Base-by-base conservation (phyloP, 768 basidiomycete species). In the Naganishia kalamii region DNA sequence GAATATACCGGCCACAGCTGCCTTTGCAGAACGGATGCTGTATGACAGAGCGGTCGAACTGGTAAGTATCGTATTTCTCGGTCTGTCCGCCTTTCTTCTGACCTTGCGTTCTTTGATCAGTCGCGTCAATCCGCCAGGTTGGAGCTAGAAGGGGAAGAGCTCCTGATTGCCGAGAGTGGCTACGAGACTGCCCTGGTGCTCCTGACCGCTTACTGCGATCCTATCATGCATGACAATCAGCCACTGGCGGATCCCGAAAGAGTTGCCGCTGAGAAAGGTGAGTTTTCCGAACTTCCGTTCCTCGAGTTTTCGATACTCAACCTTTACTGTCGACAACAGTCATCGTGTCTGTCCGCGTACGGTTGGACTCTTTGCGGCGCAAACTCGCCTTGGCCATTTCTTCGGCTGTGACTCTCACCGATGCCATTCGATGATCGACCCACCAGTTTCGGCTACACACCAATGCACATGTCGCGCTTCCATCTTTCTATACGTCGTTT, bases 111-210 rank as follows among this genome's bases (percentile, higher is more conserved):
- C 21, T 32, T 43, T 32, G 6, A 6, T 47, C 11, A 97, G 93
- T 93, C 92, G 70, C 89, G 93, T 5, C 88, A 87, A 0, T 93
- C 93, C 41, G 93, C 94, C 0, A 83, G 88, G 49, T 91, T 92
- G 71, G 94, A 98, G 73, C 83, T 97, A 0, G 80, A 89, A 12
- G 90, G 91, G 41, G 81, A 82, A 47, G 84, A 84, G 30, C 86
- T 88, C 0, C 84, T 88, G 68, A 88, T 90, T 73, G 93, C 92
- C 76, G 91, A 96, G 81, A 88, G 88, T 75, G 81, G 94, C 40
- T 99, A 98, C 78, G 93, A 97, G 72, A 91, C 91, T 71, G 90
- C 91, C 0, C 77, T 98, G 8, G 96, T 92, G 91, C 89, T 92
- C 74, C 81, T 98, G 32, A 90, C 92, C 69, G 88, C 92, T 0